Conservation (phyloP, 202 grass and related monocot genomes). For the Schoenoplectus triqueter region DNA sequence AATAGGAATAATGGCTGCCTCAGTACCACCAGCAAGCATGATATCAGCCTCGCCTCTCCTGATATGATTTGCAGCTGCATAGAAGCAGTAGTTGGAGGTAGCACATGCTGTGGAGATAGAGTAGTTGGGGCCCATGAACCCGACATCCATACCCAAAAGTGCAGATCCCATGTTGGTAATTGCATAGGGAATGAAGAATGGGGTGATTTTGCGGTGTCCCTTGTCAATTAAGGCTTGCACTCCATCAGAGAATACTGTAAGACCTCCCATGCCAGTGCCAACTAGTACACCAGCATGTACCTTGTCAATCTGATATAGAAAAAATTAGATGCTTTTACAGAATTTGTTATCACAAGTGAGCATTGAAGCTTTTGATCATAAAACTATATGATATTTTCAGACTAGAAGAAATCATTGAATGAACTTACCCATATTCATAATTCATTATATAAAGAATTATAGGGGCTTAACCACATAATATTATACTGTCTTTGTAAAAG, state of each 20-base stretch:
- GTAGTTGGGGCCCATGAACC: constrained; percentile 83
- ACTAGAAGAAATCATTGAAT: not conserved
- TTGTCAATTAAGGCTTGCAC: constrained; percentile 70
- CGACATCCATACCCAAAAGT: constrained; percentile 72
- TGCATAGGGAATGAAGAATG: constrained; percentile 77
- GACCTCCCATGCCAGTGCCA: constrained; percentile 78
- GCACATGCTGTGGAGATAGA: constrained; percentile 88
- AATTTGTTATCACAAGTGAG: not conserved
- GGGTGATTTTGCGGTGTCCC: constrained; percentile 69
- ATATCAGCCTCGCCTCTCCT: constrained; percentile 73
- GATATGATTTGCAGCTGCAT: constrained; percentile 82
- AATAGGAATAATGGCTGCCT: constrained; percentile 78
- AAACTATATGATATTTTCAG: constrained; percentile 16
- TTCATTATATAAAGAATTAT: constrained; percentile 13
- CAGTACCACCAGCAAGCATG: constrained; percentile 75
- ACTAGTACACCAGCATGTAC: constrained; percentile 68
- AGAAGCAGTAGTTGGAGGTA: constrained; percentile 79
- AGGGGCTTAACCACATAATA: not conserved
- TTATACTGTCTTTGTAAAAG: not conserved
- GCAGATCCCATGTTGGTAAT: constrained; percentile 87
- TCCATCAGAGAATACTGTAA: constrained; percentile 67
- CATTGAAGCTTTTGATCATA: not conserved
- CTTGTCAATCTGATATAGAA: constrained; percentile 59
- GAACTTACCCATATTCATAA: not conserved
- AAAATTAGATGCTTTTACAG: constrained; percentile 13